These are phyloP conservation scores for Mycena chlorophos DNA, from an alignment of 768 basidiomycete genomes.

Conservation along the genomic window DNA sequence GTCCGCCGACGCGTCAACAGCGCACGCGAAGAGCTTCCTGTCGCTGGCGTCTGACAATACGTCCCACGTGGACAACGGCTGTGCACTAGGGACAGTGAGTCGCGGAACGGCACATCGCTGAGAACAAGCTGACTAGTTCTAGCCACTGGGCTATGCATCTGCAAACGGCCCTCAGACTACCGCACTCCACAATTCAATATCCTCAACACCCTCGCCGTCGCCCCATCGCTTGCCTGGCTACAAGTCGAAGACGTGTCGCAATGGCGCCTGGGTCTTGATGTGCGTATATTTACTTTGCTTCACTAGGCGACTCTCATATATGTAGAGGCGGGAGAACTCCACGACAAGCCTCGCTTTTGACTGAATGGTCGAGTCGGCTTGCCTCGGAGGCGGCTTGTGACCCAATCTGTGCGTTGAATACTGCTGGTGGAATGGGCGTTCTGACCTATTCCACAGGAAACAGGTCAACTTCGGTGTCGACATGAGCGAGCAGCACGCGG, in stretches of 20 bases:
- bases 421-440: neutral
- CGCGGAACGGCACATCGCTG: slow-evolving; percentile 55
- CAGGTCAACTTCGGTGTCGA: slow-evolving; percentile 68
- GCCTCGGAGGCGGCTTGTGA: slow-evolving; percentile 85
- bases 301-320: neutral
- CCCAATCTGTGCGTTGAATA: slow-evolving; percentile 55
- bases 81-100: slow-evolving; percentile 67
- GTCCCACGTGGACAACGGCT: slow-evolving; percentile 45
- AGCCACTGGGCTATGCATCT: no score
- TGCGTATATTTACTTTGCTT: slow-evolving; percentile 44
- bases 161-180: no score
- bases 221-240: no score
- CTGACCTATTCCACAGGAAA: slow-evolving; percentile 47
- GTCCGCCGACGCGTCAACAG: slow-evolving; percentile 65
- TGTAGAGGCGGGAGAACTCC: slow-evolving; percentile 70
- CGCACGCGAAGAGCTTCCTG: slow-evolving; percentile 54
- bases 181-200: no score
- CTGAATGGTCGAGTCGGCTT: slow-evolving; percentile 61
- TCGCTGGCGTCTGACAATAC: slow-evolving; percentile 36
- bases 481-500: slow-evolving; percentile 40
- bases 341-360: slow-evolving; percentile 61
- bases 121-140: no score
- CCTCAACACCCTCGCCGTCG: no score
- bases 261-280: slow-evolving; percentile 70
- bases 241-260: no score